Percentiles rank a stretch among this genome's conserved stretches.
These are phyloP conservation scores for Blastocystis sp. DNA, from an alignment of 352 stramenopile species.

Conservation along the genomic window DNA sequence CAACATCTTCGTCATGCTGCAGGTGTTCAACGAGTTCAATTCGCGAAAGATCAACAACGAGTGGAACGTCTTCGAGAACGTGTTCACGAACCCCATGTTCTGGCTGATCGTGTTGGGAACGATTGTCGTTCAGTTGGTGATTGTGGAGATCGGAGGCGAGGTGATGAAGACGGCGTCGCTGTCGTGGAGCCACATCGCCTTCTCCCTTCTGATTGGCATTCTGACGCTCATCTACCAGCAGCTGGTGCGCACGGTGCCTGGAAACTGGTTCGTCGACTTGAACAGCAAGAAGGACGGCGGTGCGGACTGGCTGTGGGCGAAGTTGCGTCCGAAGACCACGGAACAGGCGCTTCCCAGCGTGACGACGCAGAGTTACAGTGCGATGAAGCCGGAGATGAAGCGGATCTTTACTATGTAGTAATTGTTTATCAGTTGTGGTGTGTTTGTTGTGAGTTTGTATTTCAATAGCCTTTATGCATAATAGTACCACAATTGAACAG, in stretches of 20 bases:
- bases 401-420: slow-evolving; percentile 20
- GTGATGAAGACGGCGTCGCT: slow-evolving; percentile 66
- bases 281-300: neutral
- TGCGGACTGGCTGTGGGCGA: neutral
- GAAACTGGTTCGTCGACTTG: slow-evolving; percentile 56
- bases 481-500: no score
- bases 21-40: slow-evolving; percentile 83
- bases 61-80: slow-evolving; percentile 82
- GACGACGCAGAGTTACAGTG: neutral
- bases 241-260: slow-evolving; percentile 69
- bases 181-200: slow-evolving; percentile 64
- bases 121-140: slow-evolving; percentile 77
- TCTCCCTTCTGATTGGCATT: slow-evolving; percentile 65
- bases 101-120: slow-evolving; percentile 77
- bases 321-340: neutral
- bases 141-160: slow-evolving; percentile 82
- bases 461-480: neutral
- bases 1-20: slow-evolving; percentile 87
- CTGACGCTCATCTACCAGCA: slow-evolving; percentile 65
- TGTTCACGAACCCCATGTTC: slow-evolving; percentile 80
- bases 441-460: neutral
- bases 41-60: slow-evolving; percentile 77
- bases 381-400: neutral
- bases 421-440: neutral
- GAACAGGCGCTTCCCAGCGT: neutral